Conservation (phyloP, 768 basidiomycete species). For the Tricholoma sp. region DNA sequence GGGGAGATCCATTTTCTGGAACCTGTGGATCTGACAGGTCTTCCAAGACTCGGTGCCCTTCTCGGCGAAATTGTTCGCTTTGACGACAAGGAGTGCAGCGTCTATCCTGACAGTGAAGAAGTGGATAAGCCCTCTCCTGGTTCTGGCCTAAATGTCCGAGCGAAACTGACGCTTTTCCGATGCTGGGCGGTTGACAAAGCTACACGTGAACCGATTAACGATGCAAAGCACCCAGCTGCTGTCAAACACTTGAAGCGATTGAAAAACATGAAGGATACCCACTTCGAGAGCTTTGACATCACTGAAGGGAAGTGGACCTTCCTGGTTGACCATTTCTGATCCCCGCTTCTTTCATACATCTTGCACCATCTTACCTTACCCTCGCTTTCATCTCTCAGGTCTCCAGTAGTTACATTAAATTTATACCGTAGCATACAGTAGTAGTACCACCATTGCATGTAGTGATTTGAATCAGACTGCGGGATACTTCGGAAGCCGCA, state of each 20-base stretch:
- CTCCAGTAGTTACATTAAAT: slow-evolving; percentile 11
- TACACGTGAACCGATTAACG: slow-evolving; percentile 85
- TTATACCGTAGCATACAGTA: slow-evolving; percentile 1
- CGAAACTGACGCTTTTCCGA: slow-evolving; percentile 66
- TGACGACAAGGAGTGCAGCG: slow-evolving; percentile 86
- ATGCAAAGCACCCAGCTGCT: slow-evolving; percentile 63
- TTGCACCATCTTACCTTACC: not conserved
- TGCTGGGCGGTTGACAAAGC: slow-evolving; percentile 93
- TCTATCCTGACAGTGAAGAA: slow-evolving; percentile 90
- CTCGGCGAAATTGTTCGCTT: slow-evolving; percentile 87
- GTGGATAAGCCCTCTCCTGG: slow-evolving; percentile 80
- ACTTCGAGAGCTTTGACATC: slow-evolving; percentile 77
- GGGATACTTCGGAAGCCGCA: too few species aligned
- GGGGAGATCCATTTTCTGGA: slow-evolving; percentile 83
- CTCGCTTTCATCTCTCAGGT: not conserved
- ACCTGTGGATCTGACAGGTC: slow-evolving; percentile 81
- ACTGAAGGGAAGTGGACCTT: slow-evolving; percentile 90
- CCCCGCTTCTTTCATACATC: slow-evolving; percentile 1
- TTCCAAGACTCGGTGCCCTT: slow-evolving; percentile 74
- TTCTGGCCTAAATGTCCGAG: slow-evolving; percentile 84
- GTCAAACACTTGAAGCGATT: slow-evolving; percentile 76
- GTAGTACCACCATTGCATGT: slow-evolving; percentile 1
- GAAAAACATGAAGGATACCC: slow-evolving; percentile 80
- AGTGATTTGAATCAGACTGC: not conserved
- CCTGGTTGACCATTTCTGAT: slow-evolving; percentile 87